A percentile compares a stretch with the other conserved stretches of the same genome.
Evolutionary conservation across 768 basidiomycete species (phyloP).

Genomic region (Psilocybe cubensis): DNA sequence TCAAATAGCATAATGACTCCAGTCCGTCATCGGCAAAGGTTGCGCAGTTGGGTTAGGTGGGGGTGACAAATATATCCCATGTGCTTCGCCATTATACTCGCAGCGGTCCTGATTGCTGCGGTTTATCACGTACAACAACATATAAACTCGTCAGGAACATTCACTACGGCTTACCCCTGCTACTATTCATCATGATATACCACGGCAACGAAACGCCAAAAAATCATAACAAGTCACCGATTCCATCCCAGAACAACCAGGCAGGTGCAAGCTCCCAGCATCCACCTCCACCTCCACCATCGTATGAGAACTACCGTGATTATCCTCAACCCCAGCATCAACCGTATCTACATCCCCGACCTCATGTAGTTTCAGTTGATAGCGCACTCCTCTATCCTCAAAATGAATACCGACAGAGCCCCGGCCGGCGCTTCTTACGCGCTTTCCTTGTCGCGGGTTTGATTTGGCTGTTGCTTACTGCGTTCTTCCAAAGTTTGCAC

Average conservation of each 20-base stretch:
- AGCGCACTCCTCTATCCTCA: background rate
- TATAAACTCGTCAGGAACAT: background rate
- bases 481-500: background rate
- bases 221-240: background rate
- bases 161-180: background rate
- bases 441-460: constrained; percentile 1
- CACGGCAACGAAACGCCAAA: background rate
- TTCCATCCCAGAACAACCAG: background rate
- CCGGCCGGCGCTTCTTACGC: constrained; percentile 1
- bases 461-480: constrained; percentile 1
- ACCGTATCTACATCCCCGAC: background rate
- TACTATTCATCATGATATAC: background rate
- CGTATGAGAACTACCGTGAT: background rate
- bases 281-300: background rate
- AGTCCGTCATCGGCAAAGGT: too few relatives aligned
- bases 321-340: background rate
- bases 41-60: too few relatives aligned
- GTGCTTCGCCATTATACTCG: background rate
- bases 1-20: too few relatives aligned
- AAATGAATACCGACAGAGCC: background rate
- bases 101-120: background rate
- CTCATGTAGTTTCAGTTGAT: background rate
- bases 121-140: background rate
- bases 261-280: background rate
- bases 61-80: background rate